Evolutionary conservation across 2,329 filamentous ascomycete species (phyloP), one percentile per base, ranked within the genome.

Genomic region (Nigrospora sphaerica): DNA sequence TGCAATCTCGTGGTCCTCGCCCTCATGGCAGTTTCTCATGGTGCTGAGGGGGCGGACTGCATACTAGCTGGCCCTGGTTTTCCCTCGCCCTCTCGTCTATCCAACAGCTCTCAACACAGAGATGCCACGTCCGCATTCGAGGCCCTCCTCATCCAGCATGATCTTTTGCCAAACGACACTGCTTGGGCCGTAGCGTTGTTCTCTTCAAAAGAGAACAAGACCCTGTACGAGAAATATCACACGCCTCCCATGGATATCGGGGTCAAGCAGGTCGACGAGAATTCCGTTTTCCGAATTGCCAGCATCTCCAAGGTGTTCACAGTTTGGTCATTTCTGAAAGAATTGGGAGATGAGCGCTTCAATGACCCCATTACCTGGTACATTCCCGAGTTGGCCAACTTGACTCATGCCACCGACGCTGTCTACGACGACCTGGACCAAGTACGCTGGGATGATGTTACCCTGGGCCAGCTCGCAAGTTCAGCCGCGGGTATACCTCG

Each of bases 291-390:
- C 51, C 58, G 64, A 3, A 54, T 70, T 4, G 67, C 61, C 13
- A 74, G 71, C 49, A 55, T 74, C 12, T 69, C 69, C 11, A 75
- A 76, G 54, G 54, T 72, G 7, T 64, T 71, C 49, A 69, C 65
- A 3, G 61, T 72, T 3, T 70, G 67, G 44, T 62, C 62, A 6
- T 69, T 67, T 49, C 58, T 74, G 16, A 58, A 62, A 13, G 62
- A 69, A 47, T 59, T 60, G n/a, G 68, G 71, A 1, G 64, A 69
- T 45, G 48, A 52, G 14, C 54, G 61, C 32, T 72, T 66, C 56
- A 62, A 66, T 35, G 59, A 65, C 4, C 64, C 67, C 7, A 63
- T 73, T 44, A 70, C 69, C 1, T 62, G 64, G 19, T 70, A 66
- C 45, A 54, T 72, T 12, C 68, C 70, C 0, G 70, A 73, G 52